Evolutionary conservation across 2,329 filamentous ascomycete genomes (phyloP).

Genomic region (Monosporascus sp.): DNA sequence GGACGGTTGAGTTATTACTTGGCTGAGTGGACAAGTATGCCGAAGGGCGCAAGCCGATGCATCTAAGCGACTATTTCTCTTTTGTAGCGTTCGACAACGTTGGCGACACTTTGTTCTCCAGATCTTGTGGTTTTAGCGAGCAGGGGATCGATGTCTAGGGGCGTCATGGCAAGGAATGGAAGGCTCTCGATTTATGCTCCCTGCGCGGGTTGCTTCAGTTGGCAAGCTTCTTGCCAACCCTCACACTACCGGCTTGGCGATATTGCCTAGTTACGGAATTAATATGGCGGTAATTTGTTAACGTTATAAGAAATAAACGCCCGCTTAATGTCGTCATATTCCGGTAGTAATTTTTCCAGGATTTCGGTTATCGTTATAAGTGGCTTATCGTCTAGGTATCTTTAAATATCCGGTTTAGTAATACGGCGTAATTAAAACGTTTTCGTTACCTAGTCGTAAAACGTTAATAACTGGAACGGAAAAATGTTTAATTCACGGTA

Average conservation of each 20-base stretch:
- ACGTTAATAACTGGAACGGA: no score
- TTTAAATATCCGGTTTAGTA: no score
- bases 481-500: no score
- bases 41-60: neutral
- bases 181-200: conserved; percentile 20
- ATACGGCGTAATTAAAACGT: no score
- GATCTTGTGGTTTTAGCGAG: conserved; percentile 20
- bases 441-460: no score
- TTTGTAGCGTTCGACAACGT: conserved; percentile 22
- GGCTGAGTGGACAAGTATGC: neutral
- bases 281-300: no score
- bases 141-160: conserved; percentile 21
- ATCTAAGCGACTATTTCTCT: conserved; percentile 3
- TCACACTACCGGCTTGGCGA: neutral
- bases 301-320: no score
- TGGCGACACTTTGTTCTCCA: conserved; percentile 21
- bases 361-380: no score
- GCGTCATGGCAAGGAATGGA: conserved; percentile 17
- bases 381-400: no score
- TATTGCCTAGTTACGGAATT: no score
- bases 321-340: no score
- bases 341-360: no score
- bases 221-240: conserved; percentile 3
- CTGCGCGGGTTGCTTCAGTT: conserved; percentile 9
- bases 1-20: neutral